Evolutionary conservation across 345 rosid species (phyloP).

Genomic region (Isatis tinctoria): DNA sequence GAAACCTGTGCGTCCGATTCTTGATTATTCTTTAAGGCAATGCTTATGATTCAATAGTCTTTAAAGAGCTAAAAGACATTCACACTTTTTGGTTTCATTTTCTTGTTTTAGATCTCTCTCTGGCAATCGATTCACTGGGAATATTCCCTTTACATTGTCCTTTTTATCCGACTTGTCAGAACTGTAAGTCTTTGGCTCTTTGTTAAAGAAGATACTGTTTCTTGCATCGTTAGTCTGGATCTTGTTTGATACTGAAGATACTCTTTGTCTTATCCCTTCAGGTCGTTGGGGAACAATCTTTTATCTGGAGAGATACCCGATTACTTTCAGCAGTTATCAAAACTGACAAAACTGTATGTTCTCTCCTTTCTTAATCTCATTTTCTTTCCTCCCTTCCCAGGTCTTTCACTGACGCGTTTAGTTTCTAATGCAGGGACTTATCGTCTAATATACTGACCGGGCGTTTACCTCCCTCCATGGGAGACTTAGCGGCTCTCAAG

Average conservation of each 20-base stretch:
- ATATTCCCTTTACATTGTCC: conserved; percentile 50
- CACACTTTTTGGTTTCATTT: neutral
- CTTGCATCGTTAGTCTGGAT: neutral
- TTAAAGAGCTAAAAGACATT: neutral
- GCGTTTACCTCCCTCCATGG: conserved; percentile 73
- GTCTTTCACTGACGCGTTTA: conserved; percentile 17
- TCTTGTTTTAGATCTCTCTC: conserved; percentile 51
- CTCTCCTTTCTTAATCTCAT: conserved; percentile 1
- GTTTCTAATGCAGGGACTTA: conserved; percentile 55
- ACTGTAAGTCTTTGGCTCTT: conserved; percentile 50
- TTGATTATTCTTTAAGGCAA: neutral
- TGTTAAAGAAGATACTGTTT: conserved; percentile 2
- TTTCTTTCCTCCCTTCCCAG: neutral
- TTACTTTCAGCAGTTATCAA: conserved; percentile 51
- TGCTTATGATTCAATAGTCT: conserved; percentile 4
- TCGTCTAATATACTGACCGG: conserved; percentile 71
- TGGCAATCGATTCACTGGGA: conserved; percentile 56
- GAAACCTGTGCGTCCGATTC: conserved; percentile 52
- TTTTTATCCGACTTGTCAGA: conserved; percentile 40
- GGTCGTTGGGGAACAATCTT: conserved; percentile 65
- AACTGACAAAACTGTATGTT: conserved; percentile 57
- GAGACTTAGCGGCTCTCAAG: conserved; percentile 56
- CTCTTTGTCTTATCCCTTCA: conserved; percentile 20
- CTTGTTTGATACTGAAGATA: no score
- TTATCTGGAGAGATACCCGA: conserved; percentile 74